A percentile compares a stretch with the other conserved stretches of the same genome.
Evolutionary conservation across 148 eudicot species (phyloP).

Genomic region (Fagopyrum esculentum): DNA sequence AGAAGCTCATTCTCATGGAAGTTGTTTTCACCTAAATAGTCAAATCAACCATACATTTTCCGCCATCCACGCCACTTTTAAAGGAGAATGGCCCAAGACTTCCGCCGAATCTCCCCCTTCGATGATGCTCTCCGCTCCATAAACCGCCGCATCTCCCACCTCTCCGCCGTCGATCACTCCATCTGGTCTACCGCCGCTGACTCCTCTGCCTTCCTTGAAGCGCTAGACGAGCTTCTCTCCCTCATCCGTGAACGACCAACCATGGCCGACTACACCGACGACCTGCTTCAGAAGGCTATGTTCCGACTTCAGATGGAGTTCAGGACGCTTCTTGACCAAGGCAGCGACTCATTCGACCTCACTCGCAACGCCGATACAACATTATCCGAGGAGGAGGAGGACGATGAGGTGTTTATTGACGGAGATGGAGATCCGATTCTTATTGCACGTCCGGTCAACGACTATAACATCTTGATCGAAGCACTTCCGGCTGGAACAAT

Average conservation of each 20-base stretch:
- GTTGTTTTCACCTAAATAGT: conserved; percentile 82
- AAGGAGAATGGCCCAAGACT: conserved; percentile 22
- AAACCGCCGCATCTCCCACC: conserved; percentile 47
- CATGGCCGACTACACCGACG: conserved; percentile 56
- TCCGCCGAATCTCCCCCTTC: conserved; percentile 13
- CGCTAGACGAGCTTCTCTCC: conserved; percentile 46
- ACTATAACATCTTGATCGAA: conserved; percentile 61
- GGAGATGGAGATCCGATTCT: conserved; percentile 32
- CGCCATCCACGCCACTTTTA: conserved; percentile 24
- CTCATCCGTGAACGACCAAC: conserved; percentile 44
- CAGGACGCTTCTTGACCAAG: conserved; percentile 37
- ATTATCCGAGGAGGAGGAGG: conserved; percentile 21
- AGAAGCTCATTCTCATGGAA: conserved; percentile 62
- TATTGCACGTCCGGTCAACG: conserved; percentile 63
- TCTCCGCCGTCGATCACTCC: conserved; percentile 41
- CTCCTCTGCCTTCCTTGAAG: conserved; percentile 44
- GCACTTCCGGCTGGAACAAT: conserved; percentile 71
- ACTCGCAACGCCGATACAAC: conserved; percentile 7
- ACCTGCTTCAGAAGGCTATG: conserved; percentile 52
- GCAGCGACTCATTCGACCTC: conserved; percentile 37
- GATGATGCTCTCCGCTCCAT: conserved; percentile 40
- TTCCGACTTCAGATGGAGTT: conserved; percentile 74
- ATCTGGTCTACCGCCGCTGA: conserved; percentile 54
- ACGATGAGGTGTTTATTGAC: conserved; percentile 17
- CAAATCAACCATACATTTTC: conserved; percentile 70